Base-by-base conservation (phyloP, 2,329 filamentous ascomycete species). In the Fonsecaea pedrosoi region DNA sequence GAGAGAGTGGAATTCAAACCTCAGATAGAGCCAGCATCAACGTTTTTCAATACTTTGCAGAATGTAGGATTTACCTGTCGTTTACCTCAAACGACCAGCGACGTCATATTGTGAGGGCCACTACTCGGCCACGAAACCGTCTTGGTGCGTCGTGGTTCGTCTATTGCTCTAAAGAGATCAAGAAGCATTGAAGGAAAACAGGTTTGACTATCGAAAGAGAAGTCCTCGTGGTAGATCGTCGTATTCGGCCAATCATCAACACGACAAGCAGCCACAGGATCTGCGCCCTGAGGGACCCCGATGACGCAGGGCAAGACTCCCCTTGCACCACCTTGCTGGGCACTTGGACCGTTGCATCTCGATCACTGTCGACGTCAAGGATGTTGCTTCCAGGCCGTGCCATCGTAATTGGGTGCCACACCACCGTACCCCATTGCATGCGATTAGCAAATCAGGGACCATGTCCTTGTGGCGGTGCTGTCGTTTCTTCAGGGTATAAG, bases 321-420 rank as follows among this genome's bases (percentile, higher is more conserved):
- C 25, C 25, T 25, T 25, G 25, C 25, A 25, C 25, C 25, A 25
- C 25, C 25, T 25, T 25, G 25, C 25, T 2, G 18, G 38, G 30
- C 7, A 1, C 15, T 5, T 12, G 13, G 13, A 45, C 54, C 18
- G 21, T 59, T 42, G 18, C 60, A 63, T 66, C 59, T 70, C 65
- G 62, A 64, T 68, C 59, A 6, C 30, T 37, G 48, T 57, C 48
- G 21, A 40, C 45, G 54, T 32, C 60, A 60, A 32, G 64, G 54
- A 63, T 64, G 25, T 40, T 38, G 42, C 45, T 55, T 15, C 45
- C 53, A 57, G 32, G 38, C 40, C 15, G 15, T 42, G n/a, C 10
- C 12, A 30, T 58, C 6, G 21, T 53, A 45, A 69, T 67, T 67
- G 67, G 67, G 54, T 56, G 67, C 67, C 61, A 67, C 67, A 69